Percentiles rank a stretch among this genome's conserved stretches.
These are phyloP conservation scores for Chara braunii DNA, from an alignment of 139 green algal species.

Conservation along the genomic window DNA sequence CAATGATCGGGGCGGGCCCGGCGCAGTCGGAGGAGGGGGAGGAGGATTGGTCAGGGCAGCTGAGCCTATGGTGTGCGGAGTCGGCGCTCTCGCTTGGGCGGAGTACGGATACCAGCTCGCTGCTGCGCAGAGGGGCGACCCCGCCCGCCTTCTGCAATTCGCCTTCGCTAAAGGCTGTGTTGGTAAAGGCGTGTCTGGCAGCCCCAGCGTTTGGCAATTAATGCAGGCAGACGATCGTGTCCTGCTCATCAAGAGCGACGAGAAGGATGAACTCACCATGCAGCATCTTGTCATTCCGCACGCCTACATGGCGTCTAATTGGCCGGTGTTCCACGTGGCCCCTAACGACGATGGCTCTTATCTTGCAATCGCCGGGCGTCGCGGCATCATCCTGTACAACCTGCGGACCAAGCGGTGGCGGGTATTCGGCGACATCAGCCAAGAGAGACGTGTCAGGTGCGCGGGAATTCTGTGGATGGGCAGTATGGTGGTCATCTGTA, in stretches of 20 bases:
- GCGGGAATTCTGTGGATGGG: constrained; percentile 36
- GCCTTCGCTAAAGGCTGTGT: constrained; percentile 30
- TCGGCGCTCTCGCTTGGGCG: constrained; percentile 23
- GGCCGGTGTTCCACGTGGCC: constrained; percentile 41
- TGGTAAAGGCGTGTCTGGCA: constrained; percentile 19
- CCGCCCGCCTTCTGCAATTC: constrained; percentile 26
- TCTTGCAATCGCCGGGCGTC: constrained; percentile 70
- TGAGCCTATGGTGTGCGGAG: constrained; percentile 30
- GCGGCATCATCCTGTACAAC: constrained; percentile 70
- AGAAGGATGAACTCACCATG: constrained; percentile 33
- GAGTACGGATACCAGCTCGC: constrained; percentile 33
- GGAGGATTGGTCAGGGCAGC: not conserved
- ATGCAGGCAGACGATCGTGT: constrained; percentile 62
- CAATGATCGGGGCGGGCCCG: too few species aligned
- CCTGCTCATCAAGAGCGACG: constrained; percentile 61
- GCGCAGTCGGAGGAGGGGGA: not conserved
- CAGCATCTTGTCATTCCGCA: constrained; percentile 45
- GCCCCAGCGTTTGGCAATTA: constrained; percentile 29
- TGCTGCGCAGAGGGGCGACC: constrained; percentile 15
- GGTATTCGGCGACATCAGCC: constrained; percentile 77
- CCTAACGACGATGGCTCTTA: constrained; percentile 54
- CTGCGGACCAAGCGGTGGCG: constrained; percentile 57
- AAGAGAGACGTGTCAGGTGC: constrained; percentile 54
- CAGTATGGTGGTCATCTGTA: constrained; percentile 32
- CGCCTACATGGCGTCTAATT: constrained; percentile 47